Conservation (phyloP, 2,329 filamentous ascomycete species). For the Fusarium clavum region DNA sequence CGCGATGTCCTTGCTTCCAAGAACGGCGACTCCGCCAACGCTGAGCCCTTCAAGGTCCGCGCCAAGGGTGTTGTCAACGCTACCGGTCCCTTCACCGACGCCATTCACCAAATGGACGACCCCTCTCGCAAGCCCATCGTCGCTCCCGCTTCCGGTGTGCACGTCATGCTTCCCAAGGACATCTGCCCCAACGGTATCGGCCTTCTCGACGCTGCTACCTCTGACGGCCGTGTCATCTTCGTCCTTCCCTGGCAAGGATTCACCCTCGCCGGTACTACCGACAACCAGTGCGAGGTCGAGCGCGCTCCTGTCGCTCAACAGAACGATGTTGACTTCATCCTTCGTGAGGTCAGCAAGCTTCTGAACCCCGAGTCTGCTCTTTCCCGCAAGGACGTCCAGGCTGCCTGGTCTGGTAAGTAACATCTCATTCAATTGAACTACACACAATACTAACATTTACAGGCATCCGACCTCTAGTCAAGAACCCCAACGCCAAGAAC, state of each 20-base stretch:
- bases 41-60: slow-evolving; percentile 71
- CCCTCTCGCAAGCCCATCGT: slow-evolving; percentile 76
- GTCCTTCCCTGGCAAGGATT: slow-evolving; percentile 89
- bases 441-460: slow-evolving; percentile 31
- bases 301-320: slow-evolving; percentile 78
- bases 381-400: slow-evolving; percentile 78
- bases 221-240: slow-evolving; percentile 88
- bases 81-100: slow-evolving; percentile 84
- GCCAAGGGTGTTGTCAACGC: slow-evolving; percentile 88
- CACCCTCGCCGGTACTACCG: slow-evolving; percentile 86
- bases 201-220: slow-evolving; percentile 80
- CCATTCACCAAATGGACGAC: slow-evolving; percentile 84
- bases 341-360: slow-evolving; percentile 81
- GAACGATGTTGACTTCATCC: slow-evolving; percentile 84
- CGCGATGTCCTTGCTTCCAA: slow-evolving; percentile 70
- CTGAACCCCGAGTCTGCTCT: slow-evolving; percentile 81
- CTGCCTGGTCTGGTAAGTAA: slow-evolving; percentile 79
- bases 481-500: slow-evolving; percentile 83
- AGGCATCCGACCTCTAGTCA: slow-evolving; percentile 80
- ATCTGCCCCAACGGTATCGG: slow-evolving; percentile 85
- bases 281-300: slow-evolving; percentile 76
- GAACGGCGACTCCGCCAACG: slow-evolving; percentile 64
- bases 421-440: fast-evolving
- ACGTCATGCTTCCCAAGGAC: slow-evolving; percentile 83
- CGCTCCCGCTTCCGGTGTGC: slow-evolving; percentile 83